phyloP scores from a whole-genome alignment of 176 grass and related monocot genomes.

The Oropetium thomaeum region DNA sequence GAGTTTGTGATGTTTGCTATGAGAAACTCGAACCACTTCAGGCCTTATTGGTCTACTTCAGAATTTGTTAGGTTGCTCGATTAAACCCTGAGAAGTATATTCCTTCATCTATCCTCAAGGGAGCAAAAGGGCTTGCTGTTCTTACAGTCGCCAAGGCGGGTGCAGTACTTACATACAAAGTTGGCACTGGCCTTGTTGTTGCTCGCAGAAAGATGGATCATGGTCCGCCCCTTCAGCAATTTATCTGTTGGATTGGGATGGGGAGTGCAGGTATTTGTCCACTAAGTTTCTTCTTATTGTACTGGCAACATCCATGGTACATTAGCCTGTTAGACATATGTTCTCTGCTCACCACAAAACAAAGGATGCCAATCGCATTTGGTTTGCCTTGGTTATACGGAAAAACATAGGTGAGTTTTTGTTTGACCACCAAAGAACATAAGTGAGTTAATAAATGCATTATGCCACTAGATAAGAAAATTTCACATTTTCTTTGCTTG shows the following conservation, averaged over 20 bases:
- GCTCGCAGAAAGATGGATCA: conserved; percentile 79
- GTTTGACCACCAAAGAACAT: too few relatives aligned
- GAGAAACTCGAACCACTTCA: conserved; percentile 84
- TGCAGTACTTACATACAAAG: conserved; percentile 87
- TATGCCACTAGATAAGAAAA: neutral
- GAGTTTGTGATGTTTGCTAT: conserved; percentile 89
- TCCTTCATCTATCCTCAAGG: conserved; percentile 78
- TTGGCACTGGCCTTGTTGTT: conserved; percentile 87
- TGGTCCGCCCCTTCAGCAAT: conserved; percentile 97
- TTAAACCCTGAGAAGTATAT: conserved; percentile 91
- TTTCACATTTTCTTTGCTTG: neutral
- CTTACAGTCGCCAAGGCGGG: conserved; percentile 82
- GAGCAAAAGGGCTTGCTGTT: conserved; percentile 85
- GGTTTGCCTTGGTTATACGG: neutral
- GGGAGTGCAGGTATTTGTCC: conserved; percentile 75
- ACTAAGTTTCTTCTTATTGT: conserved; percentile 19
- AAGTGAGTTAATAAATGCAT: neutral
- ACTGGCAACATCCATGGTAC: neutral
- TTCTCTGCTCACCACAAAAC: neutral
- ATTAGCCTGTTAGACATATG: neutral
- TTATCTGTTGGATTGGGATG: conserved; percentile 90
- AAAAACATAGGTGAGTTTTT: too few relatives aligned
- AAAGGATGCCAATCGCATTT: neutral
- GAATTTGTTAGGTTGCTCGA: conserved; percentile 68
- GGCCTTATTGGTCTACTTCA: conserved; percentile 71